Evolutionary conservation across 2,329 filamentous ascomycete genomes (phyloP), one percentile per base, ranked within the genome.

Genomic region (Penicillium sp.): DNA sequence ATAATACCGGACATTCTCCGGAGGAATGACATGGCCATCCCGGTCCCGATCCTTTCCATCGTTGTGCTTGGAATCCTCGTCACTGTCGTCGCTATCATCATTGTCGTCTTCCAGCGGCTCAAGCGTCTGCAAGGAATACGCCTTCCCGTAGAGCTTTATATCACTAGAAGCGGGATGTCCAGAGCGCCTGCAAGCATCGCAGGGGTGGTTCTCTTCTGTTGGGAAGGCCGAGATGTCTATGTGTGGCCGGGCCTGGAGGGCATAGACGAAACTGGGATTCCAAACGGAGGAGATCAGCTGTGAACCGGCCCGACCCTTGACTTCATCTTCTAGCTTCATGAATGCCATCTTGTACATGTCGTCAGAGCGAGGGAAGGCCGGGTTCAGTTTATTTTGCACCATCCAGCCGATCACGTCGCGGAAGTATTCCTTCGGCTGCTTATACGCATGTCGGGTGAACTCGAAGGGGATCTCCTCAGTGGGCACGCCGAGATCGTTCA

Each of bases 351-450:
- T 61, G 65, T 88, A 93, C 12, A 88, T 71, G 7, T 78, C 73
- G 52, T 87, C 80, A 5, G 77, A 70, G 17, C 77, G 75, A 10
- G 77, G 70, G 59, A 89, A 90, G 0, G 75, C 80, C 0, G 85
- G 86, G 57, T 89, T 84, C 44, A 93, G 75, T 58, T 84, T 83
- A 62, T 85, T 86, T 60, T 88, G 85, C 2, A 91, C 82, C 69
- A 90, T 84, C 86, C 86, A 91, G 63, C 88, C 85, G 2, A 91
- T 75, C 0, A 81, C 84, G 58, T 83, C 81, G 42, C 78, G 79
- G 70, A 91, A 91, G 43, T 89, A 80, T 34, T 87, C 82, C 55
- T 82, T 83, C 0, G 83, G 72, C 44, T 84, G 84, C 57, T 83
- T 82, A 54, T 82, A 81, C 0, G 80, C 77, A 49, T 84, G 77